Percentiles rank a stretch among this genome's conserved stretches.
phyloP scores from a whole-genome alignment of 2,329 filamentous ascomycete species.

The Teratosphaeria zuluensis region DNA sequence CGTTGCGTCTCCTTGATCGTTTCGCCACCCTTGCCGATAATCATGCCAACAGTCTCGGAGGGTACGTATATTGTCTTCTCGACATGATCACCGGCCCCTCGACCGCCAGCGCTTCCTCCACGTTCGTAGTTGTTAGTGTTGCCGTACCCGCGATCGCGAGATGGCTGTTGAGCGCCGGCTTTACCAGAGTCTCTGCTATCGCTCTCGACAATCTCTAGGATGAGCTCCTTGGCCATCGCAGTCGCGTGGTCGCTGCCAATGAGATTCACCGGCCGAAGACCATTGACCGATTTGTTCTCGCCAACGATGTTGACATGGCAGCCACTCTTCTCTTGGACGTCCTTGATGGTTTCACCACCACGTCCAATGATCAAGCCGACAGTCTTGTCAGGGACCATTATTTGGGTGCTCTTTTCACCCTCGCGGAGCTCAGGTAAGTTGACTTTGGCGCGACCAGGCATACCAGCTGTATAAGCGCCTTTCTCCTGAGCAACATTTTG shows the following conservation, averaged over 20 bases:
- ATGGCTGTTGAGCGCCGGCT: slow-evolving; percentile 13
- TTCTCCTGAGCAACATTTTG: slow-evolving; percentile 28
- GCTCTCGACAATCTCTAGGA: slow-evolving; percentile 89
- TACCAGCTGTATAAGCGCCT: slow-evolving; percentile 25
- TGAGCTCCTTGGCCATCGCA: slow-evolving; percentile 66
- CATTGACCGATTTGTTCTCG: slow-evolving; percentile 86
- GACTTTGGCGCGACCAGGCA: slow-evolving; percentile 26
- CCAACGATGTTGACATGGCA: slow-evolving; percentile 94
- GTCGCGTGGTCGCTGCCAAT: slow-evolving; percentile 71
- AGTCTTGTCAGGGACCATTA: slow-evolving; percentile 89
- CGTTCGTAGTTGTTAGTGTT: slow-evolving; percentile 28
- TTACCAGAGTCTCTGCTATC: slow-evolving; percentile 45
- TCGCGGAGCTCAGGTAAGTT: slow-evolving; percentile 52
- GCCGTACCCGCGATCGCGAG: slow-evolving; percentile 23
- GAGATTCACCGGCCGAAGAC: slow-evolving; percentile 78
- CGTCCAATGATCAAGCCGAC: slow-evolving; percentile 91
- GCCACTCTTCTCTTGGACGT: slow-evolving; percentile 82
- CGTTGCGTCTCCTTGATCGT: slow-evolving; percentile 92
- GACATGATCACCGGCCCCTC: slow-evolving; percentile 45
- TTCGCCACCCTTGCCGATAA: slow-evolving; percentile 86
- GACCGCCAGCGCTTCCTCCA: slow-evolving; percentile 30
- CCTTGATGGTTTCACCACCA: slow-evolving; percentile 83
- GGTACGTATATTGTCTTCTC: slow-evolving; percentile 79
- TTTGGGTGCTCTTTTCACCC: slow-evolving; percentile 77
- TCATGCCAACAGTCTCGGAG: slow-evolving; percentile 89